Base-by-base conservation (phyloP, 2,329 filamentous ascomycete genomes). In the Diaporthe longicolla region DNA sequence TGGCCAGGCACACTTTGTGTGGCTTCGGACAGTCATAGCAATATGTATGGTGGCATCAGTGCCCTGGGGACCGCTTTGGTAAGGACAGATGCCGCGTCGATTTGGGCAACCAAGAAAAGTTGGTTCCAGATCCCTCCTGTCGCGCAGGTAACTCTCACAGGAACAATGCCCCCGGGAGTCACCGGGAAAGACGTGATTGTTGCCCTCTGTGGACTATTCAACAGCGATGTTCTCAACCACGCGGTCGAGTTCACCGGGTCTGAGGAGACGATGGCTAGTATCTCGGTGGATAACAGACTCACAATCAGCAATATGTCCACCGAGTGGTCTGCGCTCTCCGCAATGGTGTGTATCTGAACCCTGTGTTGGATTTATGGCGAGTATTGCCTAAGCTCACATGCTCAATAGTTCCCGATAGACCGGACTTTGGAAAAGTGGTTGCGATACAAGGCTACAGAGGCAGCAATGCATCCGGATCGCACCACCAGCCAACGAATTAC, bases 131-230 rank as follows among this genome's bases (percentile, higher is more conserved):
- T 97, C 32, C 96, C 96, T 0, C 94, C 95, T 0, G 90, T 97
- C 37, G 94, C 93, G 0, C 93, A 93, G 83, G 90, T 98, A 32
- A 95, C 90, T 0, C 87, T 98, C 15, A 94, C 89, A 0, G 95
- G 95, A 9, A 83, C 90, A 0, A 85, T 98, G 9, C 95, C 94
- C 0, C 85, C 86, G 1, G 95, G 95, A 15, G 95, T 98, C 0
- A 95, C 93, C 0, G 96, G 95, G 40, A 98, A 99, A 83, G 97
- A 98, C 82, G 93, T 98, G 17, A 98, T 98, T 77, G 90, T 98
- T 35, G 94, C 95, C 0, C 88, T 98, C 0, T 97, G 94, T 78
- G 94, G 93, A 0, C 84, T 98, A 0, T 97, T 98, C 86, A 93
- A 94, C 83, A 91, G 93, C 71, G 93, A 95, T 78, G 96, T 98